Evolutionary conservation across 148 eudicot genomes (phyloP).

Genomic region (Vaccinium darrowii): DNA sequence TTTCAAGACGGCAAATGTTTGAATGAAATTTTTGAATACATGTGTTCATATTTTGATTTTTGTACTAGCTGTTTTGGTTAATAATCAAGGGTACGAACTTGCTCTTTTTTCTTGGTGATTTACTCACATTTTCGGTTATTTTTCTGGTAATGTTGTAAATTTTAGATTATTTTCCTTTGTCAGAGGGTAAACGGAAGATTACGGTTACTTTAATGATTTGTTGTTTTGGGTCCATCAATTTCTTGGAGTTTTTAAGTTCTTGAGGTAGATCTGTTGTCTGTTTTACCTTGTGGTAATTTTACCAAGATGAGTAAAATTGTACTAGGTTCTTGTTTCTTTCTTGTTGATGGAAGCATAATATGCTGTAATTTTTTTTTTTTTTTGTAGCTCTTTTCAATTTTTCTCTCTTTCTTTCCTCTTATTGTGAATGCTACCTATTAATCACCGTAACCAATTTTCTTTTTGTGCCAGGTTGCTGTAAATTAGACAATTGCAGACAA

Average conservation of each 20-base stretch:
- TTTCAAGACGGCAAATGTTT: not conserved
- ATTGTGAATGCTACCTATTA: not conserved
- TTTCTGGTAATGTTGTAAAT: not conserved
- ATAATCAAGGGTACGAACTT: not conserved
- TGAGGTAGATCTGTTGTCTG: conserved; percentile 11
- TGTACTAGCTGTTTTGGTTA: not conserved
- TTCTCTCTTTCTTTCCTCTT: conserved; percentile 3
- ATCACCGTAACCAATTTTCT: not conserved
- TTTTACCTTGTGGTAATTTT: not conserved
- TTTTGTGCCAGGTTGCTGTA: not conserved
- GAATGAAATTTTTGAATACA: not conserved
- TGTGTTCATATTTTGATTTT: not conserved
- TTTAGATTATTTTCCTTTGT: not conserved
- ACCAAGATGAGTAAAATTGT: not conserved
- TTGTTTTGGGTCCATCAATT: conserved; percentile 7
- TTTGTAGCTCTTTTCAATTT: not conserved
- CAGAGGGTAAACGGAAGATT: not conserved
- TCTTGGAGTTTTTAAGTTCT: not conserved
- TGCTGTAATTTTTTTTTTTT: not conserved
- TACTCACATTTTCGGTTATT: not conserved
- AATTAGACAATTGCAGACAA: not conserved
- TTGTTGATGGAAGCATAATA: not conserved
- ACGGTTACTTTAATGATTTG: not conserved
- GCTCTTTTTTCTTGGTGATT: not conserved
- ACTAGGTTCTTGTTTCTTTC: not conserved